Base-by-base conservation (phyloP, 257 asterid genomes). In the Paulownia fortunei region DNA sequence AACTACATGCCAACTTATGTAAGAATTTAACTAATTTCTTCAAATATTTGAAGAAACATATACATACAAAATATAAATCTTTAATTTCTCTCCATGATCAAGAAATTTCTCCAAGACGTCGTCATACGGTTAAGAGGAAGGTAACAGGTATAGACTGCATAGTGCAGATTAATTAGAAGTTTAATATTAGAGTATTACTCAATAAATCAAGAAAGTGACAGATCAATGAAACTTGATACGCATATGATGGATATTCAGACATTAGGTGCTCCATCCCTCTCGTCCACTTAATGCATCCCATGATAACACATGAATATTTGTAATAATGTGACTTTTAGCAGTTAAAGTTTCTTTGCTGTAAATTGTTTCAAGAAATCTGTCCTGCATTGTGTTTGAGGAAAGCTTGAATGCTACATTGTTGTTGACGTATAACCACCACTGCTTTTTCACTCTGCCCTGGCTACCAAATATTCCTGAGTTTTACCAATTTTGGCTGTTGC, bases 371-470 rank as follows among this genome's bases (percentile, higher is more conserved):
- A 67, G 37, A 21, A 78, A 58, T 59, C 24, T 81, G 86, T 77
- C 76, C 6, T 73, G 77, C 23, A 60, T 3, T 71, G 69, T 47
- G 59, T 64, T 65, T 79, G 24, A 51, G 80, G 88, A 76, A 78
- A 79, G 10, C 19, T n/a, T 59, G 82, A 80, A 59, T 72, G 69
- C 39, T 44, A 69, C 78, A 41, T 77, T 82, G 86, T 46, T 80
- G 88, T 78, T 82, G 88, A 87, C 87, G 71, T 84, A 49, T 87
- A 87, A 87, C 91, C 82, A 87, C 80, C 85, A 76, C 80, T 75
- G 82, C 80, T 69, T 15, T 34, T 66, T 60, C 74, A 71, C 63
- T 73, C 73, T 13, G 34, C 39, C 67, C 11, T 21, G 13, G 52
- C 87, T 56, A 79, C 82, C 86, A 83, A 82, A 81, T 87, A 81